Base-by-base conservation (phyloP, 805 yeast species). In the Ogataea paradorogensis region DNA sequence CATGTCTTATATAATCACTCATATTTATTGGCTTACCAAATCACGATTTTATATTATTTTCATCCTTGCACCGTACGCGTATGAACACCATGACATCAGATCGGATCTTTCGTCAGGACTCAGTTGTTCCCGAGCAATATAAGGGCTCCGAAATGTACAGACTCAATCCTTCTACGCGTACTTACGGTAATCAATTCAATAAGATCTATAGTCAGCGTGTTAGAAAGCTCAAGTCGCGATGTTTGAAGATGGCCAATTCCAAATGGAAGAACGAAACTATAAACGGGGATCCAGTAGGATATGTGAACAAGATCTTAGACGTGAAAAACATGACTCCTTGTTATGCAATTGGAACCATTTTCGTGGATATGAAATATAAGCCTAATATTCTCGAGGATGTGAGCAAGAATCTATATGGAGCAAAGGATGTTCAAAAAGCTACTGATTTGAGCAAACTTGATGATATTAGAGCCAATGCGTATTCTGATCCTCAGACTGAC, bases 261-360 rank as follows among this genome's bases (percentile, higher is more conserved):
- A 63, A 69, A 57, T 62, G 73, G 73, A 26, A 70, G 61, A 55
- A 46, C 16, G 76, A 55, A 53, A 65, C 64, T 28, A 74, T 63
- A 47, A 68, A 60, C 43, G 61, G 51, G 15, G 31, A 28, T 7
- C 44, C 45, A 7, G 62, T 59, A 1, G 38, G 27, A 49, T 69
- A 53, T 47, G 67, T 59, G 33, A 65, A 60, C 53, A 78, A 69
- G 59, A 75, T 79, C 1, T 62, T 88, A 43, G 95, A 87, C 51
- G 77, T 87, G 7, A 63, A 66, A 9, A 70, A 74, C 23, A 76
- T 80, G 42, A 71, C 75, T 43, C 72, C 83, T 14, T 74, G 86
- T 46, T 93, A 91, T 91, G 80, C 88, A 9, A 71, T 83, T 18
- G 99, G 99, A 2, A 87, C 97, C 0, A 71, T 90, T 0, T 88